These are phyloP conservation scores for Agrocybe praecox DNA, from an alignment of 768 basidiomycete genomes.

Conservation along the genomic window DNA sequence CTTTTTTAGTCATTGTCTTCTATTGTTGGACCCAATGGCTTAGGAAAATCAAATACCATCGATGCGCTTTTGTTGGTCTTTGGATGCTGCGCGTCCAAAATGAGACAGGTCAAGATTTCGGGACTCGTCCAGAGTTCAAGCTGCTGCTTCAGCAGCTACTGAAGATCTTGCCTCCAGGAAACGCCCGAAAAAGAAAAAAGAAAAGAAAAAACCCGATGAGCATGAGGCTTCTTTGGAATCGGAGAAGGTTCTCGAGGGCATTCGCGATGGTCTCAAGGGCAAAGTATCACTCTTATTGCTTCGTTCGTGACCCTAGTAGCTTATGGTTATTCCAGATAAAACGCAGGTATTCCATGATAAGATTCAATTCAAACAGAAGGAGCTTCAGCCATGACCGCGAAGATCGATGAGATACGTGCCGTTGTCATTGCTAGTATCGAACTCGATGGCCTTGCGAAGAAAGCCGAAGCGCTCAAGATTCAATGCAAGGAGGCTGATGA, in stretches of 20 bases:
- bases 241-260: conserved; percentile 80
- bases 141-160: conserved; percentile 62
- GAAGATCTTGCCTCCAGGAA: conserved; percentile 84
- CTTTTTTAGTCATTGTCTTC: conserved; percentile 89
- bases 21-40: conserved; percentile 98
- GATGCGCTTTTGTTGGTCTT: conserved; percentile 98
- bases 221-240: conserved; percentile 68
- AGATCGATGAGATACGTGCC: conserved; percentile 82
- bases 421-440: conserved; percentile 87
- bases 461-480: conserved; percentile 57
- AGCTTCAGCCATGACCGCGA: conserved; percentile 91
- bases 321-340: conserved; percentile 62
- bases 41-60: conserved; percentile 98
- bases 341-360: conserved; percentile 93
- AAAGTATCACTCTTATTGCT: conserved; percentile 1
- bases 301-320: background rate
- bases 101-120: conserved; percentile 95
- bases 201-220: conserved; percentile 66
- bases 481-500: conserved; percentile 44
- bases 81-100: conserved; percentile 95
- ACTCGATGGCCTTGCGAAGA: conserved; percentile 76
- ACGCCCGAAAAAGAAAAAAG: conserved; percentile 73
- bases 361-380: conserved; percentile 91
- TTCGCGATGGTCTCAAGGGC: conserved; percentile 90
- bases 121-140: conserved; percentile 94